Conservation (phyloP, 352 stramenopile species). For the Globisporangium takayamanum region DNA sequence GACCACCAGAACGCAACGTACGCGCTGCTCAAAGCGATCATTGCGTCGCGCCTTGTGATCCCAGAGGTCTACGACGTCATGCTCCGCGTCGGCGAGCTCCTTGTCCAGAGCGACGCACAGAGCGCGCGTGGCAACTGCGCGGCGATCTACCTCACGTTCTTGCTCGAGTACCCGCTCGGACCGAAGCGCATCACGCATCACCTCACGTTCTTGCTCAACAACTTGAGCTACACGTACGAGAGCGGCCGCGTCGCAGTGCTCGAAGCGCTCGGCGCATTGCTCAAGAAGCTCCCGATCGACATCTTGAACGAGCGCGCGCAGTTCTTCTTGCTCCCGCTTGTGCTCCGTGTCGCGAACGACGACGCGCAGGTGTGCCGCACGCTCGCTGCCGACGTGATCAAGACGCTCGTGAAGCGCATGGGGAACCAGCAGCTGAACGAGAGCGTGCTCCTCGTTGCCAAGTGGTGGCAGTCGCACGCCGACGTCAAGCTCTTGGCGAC, state of each 20-base stretch:
- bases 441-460: constrained; percentile 79
- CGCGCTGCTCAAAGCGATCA: constrained; percentile 89
- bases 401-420: constrained; percentile 82
- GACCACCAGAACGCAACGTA: constrained; percentile 95
- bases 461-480: constrained; percentile 69
- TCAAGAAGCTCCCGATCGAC: constrained; percentile 90
- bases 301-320: constrained; percentile 90
- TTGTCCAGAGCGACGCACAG: constrained; percentile 90
- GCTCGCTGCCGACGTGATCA: constrained; percentile 74
- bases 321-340: constrained; percentile 94
- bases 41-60: constrained; percentile 87
- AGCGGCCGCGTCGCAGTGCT: constrained; percentile 91
- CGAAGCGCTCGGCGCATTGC: constrained; percentile 78
- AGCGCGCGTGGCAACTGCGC: constrained; percentile 79
- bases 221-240: constrained; percentile 94
- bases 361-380: constrained; percentile 87
- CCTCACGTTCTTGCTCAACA: constrained; percentile 93
- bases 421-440: constrained; percentile 88
- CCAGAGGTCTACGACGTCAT: constrained; percentile 96
- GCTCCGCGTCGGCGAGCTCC: constrained; percentile 90
- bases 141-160: constrained; percentile 85
- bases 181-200: constrained; percentile 91
- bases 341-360: constrained; percentile 95
- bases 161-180: constrained; percentile 95
- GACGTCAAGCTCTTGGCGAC: constrained; percentile 64